Evolutionary conservation across 345 rosid species (phyloP), one percentile per base, ranked within the genome.

Genomic region (Limnanthes douglasii): DNA sequence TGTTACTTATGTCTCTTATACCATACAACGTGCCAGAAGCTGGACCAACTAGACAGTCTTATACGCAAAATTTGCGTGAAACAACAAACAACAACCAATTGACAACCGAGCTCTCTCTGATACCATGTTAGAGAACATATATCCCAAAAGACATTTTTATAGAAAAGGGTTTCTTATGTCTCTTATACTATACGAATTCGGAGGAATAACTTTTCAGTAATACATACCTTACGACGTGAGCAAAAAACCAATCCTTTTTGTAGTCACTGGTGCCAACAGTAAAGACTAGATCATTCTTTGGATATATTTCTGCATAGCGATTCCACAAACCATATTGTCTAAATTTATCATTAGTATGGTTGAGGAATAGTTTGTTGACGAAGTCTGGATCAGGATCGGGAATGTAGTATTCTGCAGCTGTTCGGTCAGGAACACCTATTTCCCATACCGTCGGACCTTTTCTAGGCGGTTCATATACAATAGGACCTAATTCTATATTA

Each of bases 401-500:
- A 40, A 90, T 56, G 30, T 43, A 73, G 57, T 64, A 90, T 41
- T 84, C 95, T 8, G 66, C 53, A 2, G 94, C 92, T 0, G 64
- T 62, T 15, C 95, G 68, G 25, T 84, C 84, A 2, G 95, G 82
- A 37, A 68, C 18, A 22, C 92, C 94, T 5, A 90, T 90, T 73
- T 84, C 92, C 94, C 94, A 84, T 12, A 77, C 18, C 1, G 98
- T 90, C 0, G 78, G 79, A 21, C 98, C 96, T 2, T 51, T 68
- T 59, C 98, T 74, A 6, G 90, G 98, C 11, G 95, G 92, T 31
- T 52, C 20, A 25, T 64, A 77, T 11, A 64, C 45, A 2, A 77
- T 31, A 10, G 18, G 45, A 4, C 61, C 73, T 22, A 90, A 48
- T 26, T 51, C 37, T 24, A 66, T 59, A 15, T 21, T 11, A 2